A percentile compares a stretch with the other conserved stretches of the same genome.
Conservation (phyloP, 2,329 filamentous ascomycete genomes). For the Fusarium falciforme region DNA sequence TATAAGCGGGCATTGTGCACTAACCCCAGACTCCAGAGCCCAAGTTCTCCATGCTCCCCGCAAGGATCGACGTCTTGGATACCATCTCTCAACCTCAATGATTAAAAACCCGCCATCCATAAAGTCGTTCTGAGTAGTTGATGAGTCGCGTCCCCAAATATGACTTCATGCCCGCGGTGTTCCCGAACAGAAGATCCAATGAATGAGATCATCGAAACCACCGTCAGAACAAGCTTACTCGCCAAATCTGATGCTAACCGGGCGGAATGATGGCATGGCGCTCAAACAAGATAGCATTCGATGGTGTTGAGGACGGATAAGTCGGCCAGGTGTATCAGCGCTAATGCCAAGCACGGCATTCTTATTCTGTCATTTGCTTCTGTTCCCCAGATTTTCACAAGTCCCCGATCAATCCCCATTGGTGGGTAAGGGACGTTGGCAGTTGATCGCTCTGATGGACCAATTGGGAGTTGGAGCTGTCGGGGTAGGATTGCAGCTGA, state of each 20-base stretch:
- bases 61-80: not conserved
- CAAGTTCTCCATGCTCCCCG: not conserved
- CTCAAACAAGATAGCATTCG: not conserved
- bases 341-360: not conserved
- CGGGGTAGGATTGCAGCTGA: not conserved
- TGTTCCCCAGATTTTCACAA: not conserved
- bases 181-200: not conserved
- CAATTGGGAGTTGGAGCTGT: not conserved
- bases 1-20: not conserved
- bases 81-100: not conserved
- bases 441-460: not conserved
- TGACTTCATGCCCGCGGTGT: not conserved
- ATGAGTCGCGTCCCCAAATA: not conserved
- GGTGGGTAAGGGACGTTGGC: not conserved
- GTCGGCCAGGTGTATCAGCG: not conserved
- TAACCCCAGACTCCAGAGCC: not conserved
- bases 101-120: not conserved
- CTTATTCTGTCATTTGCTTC: not conserved
- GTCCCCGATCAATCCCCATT: not conserved
- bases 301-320: conserved; percentile 20
- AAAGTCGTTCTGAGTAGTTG: not conserved
- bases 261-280: not conserved
- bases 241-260: not conserved
- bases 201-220: conserved; percentile 1
- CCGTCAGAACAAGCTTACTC: conserved; percentile 1